Evolutionary conservation across 225 moss, liverwort and hornwort genomes (phyloP).

Genomic region (Antitrichia curtipendula): DNA sequence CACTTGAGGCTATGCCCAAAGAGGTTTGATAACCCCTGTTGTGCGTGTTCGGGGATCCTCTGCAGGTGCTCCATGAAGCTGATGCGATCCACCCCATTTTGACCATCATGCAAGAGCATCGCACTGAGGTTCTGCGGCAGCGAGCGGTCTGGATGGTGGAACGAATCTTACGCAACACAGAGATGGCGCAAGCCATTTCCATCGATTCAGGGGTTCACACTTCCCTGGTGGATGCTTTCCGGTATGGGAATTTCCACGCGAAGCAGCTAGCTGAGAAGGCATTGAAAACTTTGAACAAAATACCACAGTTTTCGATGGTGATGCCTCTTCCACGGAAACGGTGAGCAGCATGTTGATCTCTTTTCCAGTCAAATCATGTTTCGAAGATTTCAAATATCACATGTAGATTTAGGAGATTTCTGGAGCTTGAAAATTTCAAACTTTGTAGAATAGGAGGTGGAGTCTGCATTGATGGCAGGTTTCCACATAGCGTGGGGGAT

Average conservation of each 20-base stretch:
- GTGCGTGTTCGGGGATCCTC: background rate
- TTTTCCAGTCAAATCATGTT: background rate
- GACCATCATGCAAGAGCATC: conserved; percentile 74
- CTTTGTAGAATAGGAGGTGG: conserved; percentile 4
- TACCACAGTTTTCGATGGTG: conserved; percentile 68
- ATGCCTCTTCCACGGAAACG: background rate
- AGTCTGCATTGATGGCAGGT: conserved; percentile 1
- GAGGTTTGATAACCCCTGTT: background rate
- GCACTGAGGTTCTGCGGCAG: conserved; percentile 62
- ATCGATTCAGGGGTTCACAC: conserved; percentile 61
- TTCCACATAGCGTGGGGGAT: background rate
- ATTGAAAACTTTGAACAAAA: conserved; percentile 79
- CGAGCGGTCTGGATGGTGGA: conserved; percentile 81
- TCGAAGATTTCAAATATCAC: background rate
- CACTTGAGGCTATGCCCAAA: background rate
- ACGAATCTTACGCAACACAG: conserved; percentile 59
- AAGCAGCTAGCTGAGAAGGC: conserved; percentile 74
- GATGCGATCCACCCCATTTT: conserved; percentile 62
- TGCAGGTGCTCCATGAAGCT: conserved; percentile 32
- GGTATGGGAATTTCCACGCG: conserved; percentile 59
- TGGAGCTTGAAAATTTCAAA: background rate
- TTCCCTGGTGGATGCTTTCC: conserved; percentile 76
- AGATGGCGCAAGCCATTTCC: conserved; percentile 61
- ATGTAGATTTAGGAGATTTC: background rate
- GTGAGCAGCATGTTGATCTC: background rate